A percentile compares a stretch with the other conserved stretches of the same genome.
These are phyloP conservation scores for Colletotrichum chrysophilum DNA, from an alignment of 2,329 filamentous ascomycete genomes.

Conservation along the genomic window DNA sequence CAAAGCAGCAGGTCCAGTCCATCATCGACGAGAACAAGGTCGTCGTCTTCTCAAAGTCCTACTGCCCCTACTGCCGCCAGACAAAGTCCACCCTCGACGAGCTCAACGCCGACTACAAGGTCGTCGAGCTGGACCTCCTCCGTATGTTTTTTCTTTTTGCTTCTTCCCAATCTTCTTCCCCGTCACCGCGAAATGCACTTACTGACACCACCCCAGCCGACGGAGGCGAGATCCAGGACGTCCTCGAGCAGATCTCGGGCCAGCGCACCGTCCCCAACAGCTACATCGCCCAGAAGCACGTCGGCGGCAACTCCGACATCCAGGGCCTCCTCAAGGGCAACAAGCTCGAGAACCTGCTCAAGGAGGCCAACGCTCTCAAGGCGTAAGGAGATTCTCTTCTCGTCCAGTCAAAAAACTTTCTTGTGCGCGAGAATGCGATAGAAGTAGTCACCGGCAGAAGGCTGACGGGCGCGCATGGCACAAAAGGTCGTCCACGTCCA, in stretches of 20 bases:
- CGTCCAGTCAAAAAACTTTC: background rate
- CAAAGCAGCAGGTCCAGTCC: conserved; percentile 80
- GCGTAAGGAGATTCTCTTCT: conserved; percentile 35
- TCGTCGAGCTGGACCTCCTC: conserved; percentile 85
- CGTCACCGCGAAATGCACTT: background rate
- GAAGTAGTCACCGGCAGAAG: background rate
- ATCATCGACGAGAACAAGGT: conserved; percentile 92
- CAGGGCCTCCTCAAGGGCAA: conserved; percentile 57
- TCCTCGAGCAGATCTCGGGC: conserved; percentile 78
- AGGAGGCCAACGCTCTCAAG: conserved; percentile 47
- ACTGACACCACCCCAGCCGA: conserved; percentile 63
- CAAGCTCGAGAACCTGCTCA: conserved; percentile 46
- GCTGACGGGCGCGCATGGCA: background rate
- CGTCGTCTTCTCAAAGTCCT: conserved; percentile 96
- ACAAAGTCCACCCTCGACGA: conserved; percentile 78
- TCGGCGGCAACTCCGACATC: conserved; percentile 94
- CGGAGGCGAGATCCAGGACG: conserved; percentile 81
- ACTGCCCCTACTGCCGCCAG: conserved; percentile 89
- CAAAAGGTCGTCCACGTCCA: background rate
- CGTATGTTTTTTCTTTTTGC: conserved; percentile 56
- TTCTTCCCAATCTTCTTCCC: too few species aligned
- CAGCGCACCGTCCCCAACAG: conserved; percentile 96
- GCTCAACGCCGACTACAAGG: conserved; percentile 73
- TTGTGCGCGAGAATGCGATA: background rate
- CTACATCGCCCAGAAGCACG: conserved; percentile 89